Evolutionary conservation across 257 asterid genomes (phyloP).

Genomic region (Nemophila menziesii): DNA sequence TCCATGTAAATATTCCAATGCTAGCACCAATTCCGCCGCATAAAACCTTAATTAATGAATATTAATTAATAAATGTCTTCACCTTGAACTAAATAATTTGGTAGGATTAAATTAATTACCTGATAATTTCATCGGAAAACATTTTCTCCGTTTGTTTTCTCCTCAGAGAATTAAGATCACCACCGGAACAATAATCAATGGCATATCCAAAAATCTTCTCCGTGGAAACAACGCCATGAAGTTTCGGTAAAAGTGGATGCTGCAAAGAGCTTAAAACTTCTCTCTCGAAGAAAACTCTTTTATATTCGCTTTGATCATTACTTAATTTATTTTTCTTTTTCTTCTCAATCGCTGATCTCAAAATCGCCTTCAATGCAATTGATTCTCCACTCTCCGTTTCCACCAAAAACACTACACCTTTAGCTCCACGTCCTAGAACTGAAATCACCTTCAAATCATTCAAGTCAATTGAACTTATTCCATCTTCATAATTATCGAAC

Average conservation of each 20-base stretch:
- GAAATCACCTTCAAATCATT: slow-evolving; percentile 42
- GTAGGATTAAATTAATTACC: no score
- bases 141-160: slow-evolving; percentile 69
- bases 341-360: slow-evolving; percentile 49
- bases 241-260: slow-evolving; percentile 80
- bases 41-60: slow-evolving; percentile 44
- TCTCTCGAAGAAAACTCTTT: slow-evolving; percentile 48
- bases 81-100: no score
- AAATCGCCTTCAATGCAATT: slow-evolving; percentile 68
- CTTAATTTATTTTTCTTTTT: slow-evolving; percentile 9
- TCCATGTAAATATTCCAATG: slow-evolving; percentile 73
- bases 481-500: slow-evolving; percentile 8
- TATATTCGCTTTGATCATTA: slow-evolving; percentile 23
- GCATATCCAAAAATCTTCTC: slow-evolving; percentile 76
- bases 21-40: slow-evolving; percentile 80
- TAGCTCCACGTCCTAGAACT: slow-evolving; percentile 91
- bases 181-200: slow-evolving; percentile 90
- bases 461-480: slow-evolving; percentile 21
- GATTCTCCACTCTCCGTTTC: slow-evolving; percentile 34
- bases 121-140: slow-evolving; percentile 89
- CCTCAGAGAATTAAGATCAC: slow-evolving; percentile 62
- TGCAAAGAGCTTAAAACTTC: slow-evolving; percentile 42
- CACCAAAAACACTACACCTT: slow-evolving; percentile 80
- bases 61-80: no score
- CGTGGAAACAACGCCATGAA: slow-evolving; percentile 57